Evolutionary conservation across 2,329 filamentous ascomycete genomes (phyloP).

Genomic region (Ophiostoma novo-ulmi): DNA sequence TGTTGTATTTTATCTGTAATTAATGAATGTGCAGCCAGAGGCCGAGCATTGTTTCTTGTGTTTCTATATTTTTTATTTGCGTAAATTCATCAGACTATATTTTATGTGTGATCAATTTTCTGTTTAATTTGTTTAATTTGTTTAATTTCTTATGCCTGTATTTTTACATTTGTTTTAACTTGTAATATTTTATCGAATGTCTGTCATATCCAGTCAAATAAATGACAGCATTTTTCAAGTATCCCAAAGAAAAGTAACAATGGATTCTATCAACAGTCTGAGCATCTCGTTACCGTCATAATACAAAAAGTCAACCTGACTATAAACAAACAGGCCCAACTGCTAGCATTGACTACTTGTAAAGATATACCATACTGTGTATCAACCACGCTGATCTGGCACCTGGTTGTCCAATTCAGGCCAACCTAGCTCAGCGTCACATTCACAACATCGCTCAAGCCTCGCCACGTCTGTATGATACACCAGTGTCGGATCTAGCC

Average conservation of each 20-base stretch:
- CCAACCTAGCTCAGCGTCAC: not conserved
- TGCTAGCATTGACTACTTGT: too few relatives aligned
- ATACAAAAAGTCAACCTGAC: too few relatives aligned
- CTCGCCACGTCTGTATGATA: constrained; percentile 13
- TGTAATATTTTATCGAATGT: not conserved
- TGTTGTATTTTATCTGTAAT: not conserved
- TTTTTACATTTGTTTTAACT: not conserved
- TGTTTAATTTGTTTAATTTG: not conserved
- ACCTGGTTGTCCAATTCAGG: not conserved
- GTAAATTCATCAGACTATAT: not conserved
- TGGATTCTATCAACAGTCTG: too few relatives aligned
- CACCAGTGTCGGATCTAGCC: constrained; percentile 7
- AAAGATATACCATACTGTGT: too few relatives aligned
- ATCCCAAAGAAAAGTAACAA: not conserved
- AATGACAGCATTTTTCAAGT: too few relatives aligned
- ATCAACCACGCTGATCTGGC: not conserved
- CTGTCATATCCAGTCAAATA: not conserved
- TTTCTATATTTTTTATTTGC: not conserved
- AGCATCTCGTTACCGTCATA: too few relatives aligned
- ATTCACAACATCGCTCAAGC: constrained; percentile 1
- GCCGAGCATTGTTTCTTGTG: not conserved
- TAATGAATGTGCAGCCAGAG: not conserved
- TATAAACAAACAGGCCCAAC: too few relatives aligned
- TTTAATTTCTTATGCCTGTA: not conserved
- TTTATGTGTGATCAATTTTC: not conserved